Percentiles rank a stretch among this genome's conserved stretches.
These are phyloP conservation scores for Cercospora sp. DNA, from an alignment of 2,329 filamentous ascomycete species.

Conservation along the genomic window DNA sequence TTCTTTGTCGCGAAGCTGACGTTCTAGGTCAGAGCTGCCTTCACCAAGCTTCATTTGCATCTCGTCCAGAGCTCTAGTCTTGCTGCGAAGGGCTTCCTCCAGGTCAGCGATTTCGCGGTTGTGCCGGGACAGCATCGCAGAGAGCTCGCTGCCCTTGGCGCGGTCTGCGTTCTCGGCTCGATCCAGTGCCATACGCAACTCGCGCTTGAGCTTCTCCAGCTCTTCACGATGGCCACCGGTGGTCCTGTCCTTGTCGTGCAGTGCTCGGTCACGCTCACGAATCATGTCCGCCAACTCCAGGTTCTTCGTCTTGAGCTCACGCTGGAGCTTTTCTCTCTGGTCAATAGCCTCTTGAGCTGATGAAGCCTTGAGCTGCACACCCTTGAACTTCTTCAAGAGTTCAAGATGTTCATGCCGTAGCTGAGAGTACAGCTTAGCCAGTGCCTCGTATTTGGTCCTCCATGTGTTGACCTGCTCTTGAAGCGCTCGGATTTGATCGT, in stretches of 20 bases:
- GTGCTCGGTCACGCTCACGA: constrained; percentile 84
- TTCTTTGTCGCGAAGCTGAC: constrained; percentile 86
- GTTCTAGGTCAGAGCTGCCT: constrained; percentile 81
- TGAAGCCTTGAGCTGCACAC: constrained; percentile 91
- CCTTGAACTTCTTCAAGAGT: constrained; percentile 92
- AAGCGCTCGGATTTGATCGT: constrained; percentile 87
- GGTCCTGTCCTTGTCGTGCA: constrained; percentile 90
- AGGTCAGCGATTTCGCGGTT: constrained; percentile 97
- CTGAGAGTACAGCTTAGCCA: constrained; percentile 97
- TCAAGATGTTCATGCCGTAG: constrained; percentile 93
- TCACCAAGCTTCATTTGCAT: constrained; percentile 74
- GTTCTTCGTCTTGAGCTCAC: constrained; percentile 99
- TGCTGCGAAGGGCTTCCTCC: constrained; percentile 84
- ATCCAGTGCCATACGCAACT: constrained; percentile 88
- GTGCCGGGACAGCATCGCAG: constrained; percentile 90
- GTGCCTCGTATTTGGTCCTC: constrained; percentile 92
- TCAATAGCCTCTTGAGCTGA: constrained; percentile 97
- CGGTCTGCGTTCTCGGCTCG: constrained; percentile 89
- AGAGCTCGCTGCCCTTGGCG: constrained; percentile 91
- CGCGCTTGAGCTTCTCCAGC: constrained; percentile 88
- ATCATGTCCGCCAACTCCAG: constrained; percentile 99
- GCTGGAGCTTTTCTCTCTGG: constrained; percentile 87
- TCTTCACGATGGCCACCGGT: constrained; percentile 87
- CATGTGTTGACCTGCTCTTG: constrained; percentile 98
- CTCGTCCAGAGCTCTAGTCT: constrained; percentile 84